Percentiles rank a stretch among this genome's conserved stretches.
Conservation (phyloP, 2,329 filamentous ascomycete species). For the Leptosphaerulina australis region DNA sequence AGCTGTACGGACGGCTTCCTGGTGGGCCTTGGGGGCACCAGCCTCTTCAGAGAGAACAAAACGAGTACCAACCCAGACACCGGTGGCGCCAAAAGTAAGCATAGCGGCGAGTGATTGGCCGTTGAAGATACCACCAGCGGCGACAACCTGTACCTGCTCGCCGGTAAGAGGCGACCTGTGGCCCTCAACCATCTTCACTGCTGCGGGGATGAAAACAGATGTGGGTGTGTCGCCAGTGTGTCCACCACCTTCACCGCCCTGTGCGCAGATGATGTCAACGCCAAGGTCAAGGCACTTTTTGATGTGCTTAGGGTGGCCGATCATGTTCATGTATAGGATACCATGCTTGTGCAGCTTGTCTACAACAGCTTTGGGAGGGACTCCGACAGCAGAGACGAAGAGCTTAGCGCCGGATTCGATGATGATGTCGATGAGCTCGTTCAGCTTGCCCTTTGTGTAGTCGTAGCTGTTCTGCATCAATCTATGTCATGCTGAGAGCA, state of each 20-base stretch:
- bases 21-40: slow-evolving; percentile 89
- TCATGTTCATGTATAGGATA: slow-evolving; percentile 99
- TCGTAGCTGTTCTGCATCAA: slow-evolving; percentile 73
- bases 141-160: slow-evolving; percentile 85
- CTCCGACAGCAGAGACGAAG: slow-evolving; percentile 95
- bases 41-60: slow-evolving; percentile 96
- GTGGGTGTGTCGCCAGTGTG: slow-evolving; percentile 96
- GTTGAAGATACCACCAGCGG: slow-evolving; percentile 92
- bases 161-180: slow-evolving; percentile 87
- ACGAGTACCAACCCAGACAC: slow-evolving; percentile 95
- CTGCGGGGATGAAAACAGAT: slow-evolving; percentile 87
- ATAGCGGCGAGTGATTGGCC: slow-evolving; percentile 87
- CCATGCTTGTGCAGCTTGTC: slow-evolving; percentile 87
- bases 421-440: slow-evolving; percentile 87
- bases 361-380: slow-evolving; percentile 86
- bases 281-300: slow-evolving; percentile 89
- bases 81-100: slow-evolving; percentile 88
- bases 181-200: slow-evolving; percentile 79
- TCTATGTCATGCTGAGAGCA: not conserved
- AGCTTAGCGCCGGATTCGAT: slow-evolving; percentile 90
- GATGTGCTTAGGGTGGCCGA: slow-evolving; percentile 98
- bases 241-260: slow-evolving; percentile 96
- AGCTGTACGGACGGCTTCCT: slow-evolving; percentile 90
- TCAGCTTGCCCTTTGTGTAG: slow-evolving; percentile 98
- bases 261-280: slow-evolving; percentile 95